These are phyloP conservation scores for Vararia minispora DNA, from an alignment of 768 basidiomycete genomes.

Conservation along the genomic window DNA sequence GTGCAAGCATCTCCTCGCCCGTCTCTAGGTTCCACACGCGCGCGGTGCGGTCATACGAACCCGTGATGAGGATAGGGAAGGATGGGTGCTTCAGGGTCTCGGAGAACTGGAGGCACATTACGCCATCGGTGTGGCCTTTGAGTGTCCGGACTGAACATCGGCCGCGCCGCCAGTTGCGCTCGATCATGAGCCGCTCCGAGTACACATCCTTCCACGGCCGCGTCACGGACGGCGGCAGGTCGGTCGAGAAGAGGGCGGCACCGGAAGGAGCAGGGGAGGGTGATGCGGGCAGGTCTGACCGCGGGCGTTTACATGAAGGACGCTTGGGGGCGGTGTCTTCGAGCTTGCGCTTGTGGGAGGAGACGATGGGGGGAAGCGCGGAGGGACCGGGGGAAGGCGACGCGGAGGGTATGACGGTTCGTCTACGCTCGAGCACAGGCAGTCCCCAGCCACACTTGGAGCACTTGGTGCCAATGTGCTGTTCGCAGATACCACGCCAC, in stretches of 20 bases:
- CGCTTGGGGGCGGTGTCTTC: conserved; percentile 19
- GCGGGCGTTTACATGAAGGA: conserved; percentile 41
- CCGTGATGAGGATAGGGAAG: conserved; percentile 94
- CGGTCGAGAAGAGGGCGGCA: conserved; percentile 8
- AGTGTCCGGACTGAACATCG: conserved; percentile 77
- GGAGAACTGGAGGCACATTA: conserved; percentile 95
- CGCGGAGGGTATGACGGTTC: conserved; percentile 29
- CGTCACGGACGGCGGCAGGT: conserved; percentile 31
- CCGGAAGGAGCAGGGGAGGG: conserved; percentile 4
- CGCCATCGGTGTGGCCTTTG: conserved; percentile 88
- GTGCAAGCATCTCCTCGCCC: conserved; percentile 68
- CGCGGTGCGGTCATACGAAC: conserved; percentile 91
- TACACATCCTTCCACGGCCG: conserved; percentile 99
- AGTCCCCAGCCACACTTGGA: conserved; percentile 96
- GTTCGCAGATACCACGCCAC: conserved; percentile 95
- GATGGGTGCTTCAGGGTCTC: conserved; percentile 74
- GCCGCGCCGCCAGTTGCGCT: conserved; percentile 95
- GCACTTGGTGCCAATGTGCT: conserved; percentile 96
- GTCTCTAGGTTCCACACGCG: conserved; percentile 97
- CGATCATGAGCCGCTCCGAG: conserved; percentile 91
- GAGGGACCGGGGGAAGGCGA: conserved; percentile 28
- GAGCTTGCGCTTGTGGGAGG: conserved; percentile 28
- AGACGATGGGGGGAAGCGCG: conserved; percentile 14
- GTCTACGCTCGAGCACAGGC: conserved; percentile 75
- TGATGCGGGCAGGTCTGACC: conserved; percentile 22